Conservation (phyloP, 2,329 filamentous ascomycete species). For the Magnaporthiopsis incrustans region DNA sequence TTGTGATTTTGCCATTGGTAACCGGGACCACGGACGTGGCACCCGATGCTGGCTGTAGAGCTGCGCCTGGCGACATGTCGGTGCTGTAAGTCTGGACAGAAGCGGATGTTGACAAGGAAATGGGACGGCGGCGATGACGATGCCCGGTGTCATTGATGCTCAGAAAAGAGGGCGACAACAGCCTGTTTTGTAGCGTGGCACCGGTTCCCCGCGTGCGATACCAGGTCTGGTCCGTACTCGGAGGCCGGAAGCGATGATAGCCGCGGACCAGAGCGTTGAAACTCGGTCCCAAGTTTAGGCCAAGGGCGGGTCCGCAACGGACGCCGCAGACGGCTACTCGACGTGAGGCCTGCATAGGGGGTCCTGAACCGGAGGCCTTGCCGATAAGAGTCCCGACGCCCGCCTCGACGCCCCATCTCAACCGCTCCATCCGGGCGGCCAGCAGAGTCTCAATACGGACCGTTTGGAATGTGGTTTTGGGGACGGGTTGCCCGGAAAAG, state of each 20-base stretch:
- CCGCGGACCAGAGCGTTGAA: neutral
- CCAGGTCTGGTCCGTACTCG: neutral
- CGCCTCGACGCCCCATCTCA: neutral
- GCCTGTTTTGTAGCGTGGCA: neutral
- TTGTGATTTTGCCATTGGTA: constrained; percentile 2
- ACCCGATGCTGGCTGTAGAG: neutral
- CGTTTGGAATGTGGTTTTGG: neutral
- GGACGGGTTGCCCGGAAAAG: neutral
- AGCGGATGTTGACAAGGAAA: neutral
- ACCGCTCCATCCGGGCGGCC: neutral
- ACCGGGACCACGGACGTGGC: too few species aligned
- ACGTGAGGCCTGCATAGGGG: neutral
- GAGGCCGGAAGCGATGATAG: neutral
- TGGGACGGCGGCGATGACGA: neutral
- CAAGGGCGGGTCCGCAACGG: neutral
- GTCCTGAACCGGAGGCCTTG: neutral
- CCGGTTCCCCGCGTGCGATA: too few species aligned
- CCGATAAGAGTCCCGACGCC: neutral
- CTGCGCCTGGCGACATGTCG: neutral
- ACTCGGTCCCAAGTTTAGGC: neutral
- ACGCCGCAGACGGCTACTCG: neutral
- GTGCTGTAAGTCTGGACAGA: neutral
- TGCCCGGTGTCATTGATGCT: neutral
- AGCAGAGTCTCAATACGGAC: neutral
- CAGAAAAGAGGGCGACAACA: neutral